phyloP scores from a whole-genome alignment of 495 filamentous ascomycete genomes.

The Penicillium verhagenii region DNA sequence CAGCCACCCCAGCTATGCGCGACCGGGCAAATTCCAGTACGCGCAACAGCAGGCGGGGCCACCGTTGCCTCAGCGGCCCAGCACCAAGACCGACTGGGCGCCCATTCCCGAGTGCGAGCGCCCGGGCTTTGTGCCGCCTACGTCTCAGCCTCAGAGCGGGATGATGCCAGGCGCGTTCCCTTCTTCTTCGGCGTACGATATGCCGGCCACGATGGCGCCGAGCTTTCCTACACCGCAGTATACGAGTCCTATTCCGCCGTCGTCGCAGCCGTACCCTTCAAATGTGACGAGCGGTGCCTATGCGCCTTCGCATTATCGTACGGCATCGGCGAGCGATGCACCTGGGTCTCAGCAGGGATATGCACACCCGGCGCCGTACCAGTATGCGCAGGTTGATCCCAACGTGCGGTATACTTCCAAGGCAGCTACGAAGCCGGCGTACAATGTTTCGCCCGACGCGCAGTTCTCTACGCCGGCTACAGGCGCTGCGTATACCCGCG shows the following conservation, averaged over 20 bases:
- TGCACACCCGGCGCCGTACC: constrained; percentile 34
- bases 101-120: constrained; percentile 41
- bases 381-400: constrained; percentile 46
- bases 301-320: constrained; percentile 29
- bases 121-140: constrained; percentile 42
- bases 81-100: constrained; percentile 32
- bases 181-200: constrained; percentile 18
- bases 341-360: constrained; percentile 25
- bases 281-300: constrained; percentile 11
- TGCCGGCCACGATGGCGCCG: constrained; percentile 23
- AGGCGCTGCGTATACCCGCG: not conserved
- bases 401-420: constrained; percentile 47
- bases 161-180: constrained; percentile 45
- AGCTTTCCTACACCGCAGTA: constrained; percentile 29
- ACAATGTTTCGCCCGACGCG: constrained; percentile 24
- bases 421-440: constrained; percentile 21
- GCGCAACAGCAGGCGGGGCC: constrained; percentile 41
- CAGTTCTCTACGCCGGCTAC: constrained; percentile 19
- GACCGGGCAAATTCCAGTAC: constrained; percentile 51
- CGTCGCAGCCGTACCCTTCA: constrained; percentile 19
- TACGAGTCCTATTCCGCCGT: constrained; percentile 8
- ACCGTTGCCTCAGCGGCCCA: constrained; percentile 10
- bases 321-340: constrained; percentile 25
- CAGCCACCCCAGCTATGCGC: constrained; percentile 47
- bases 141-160: constrained; percentile 31